phyloP scores from a whole-genome alignment of 2,329 filamentous ascomycete species.

The Monosporascus sp. region DNA sequence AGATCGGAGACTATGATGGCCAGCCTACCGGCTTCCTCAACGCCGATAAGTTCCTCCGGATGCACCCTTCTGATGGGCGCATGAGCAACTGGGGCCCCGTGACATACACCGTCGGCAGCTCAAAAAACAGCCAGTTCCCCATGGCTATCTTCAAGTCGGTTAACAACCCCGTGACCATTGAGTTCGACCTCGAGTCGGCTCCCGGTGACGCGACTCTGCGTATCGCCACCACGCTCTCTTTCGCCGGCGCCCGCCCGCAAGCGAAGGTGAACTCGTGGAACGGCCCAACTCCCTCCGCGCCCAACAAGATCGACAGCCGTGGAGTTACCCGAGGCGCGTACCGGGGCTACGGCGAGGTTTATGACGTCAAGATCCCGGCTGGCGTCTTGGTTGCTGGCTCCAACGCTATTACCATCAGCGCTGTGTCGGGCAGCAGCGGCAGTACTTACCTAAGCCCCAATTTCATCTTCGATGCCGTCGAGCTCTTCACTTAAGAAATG shows the following conservation, averaged over 20 bases:
- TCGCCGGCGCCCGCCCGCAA: slow-evolving; percentile 53
- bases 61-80: slow-evolving; percentile 62
- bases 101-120: slow-evolving; percentile 58
- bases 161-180: slow-evolving; percentile 56
- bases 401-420: slow-evolving; percentile 59
- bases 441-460: slow-evolving; percentile 53
- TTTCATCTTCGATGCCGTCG: slow-evolving; percentile 33
- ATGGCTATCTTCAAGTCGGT: slow-evolving; percentile 61
- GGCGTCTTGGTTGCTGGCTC: slow-evolving; percentile 53
- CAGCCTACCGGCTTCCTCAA: slow-evolving; percentile 61
- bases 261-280: slow-evolving; percentile 52
- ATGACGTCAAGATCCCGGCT: slow-evolving; percentile 54
- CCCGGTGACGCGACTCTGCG: slow-evolving; percentile 54
- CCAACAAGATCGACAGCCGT: slow-evolving; percentile 58
- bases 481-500: slow-evolving; percentile 21
- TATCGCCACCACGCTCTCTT: slow-evolving; percentile 60
- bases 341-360: slow-evolving; percentile 58
- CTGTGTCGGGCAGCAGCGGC: slow-evolving; percentile 54
- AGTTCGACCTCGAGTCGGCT: slow-evolving; percentile 48
- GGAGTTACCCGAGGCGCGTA: slow-evolving; percentile 63
- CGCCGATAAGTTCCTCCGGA: slow-evolving; percentile 59
- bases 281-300: slow-evolving; percentile 44
- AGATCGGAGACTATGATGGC: slow-evolving; percentile 62
- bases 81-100: slow-evolving; percentile 57
- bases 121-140: slow-evolving; percentile 48